Base-by-base conservation (phyloP, 805 yeast genomes). In the Scheffersomyces stipitis region DNA sequence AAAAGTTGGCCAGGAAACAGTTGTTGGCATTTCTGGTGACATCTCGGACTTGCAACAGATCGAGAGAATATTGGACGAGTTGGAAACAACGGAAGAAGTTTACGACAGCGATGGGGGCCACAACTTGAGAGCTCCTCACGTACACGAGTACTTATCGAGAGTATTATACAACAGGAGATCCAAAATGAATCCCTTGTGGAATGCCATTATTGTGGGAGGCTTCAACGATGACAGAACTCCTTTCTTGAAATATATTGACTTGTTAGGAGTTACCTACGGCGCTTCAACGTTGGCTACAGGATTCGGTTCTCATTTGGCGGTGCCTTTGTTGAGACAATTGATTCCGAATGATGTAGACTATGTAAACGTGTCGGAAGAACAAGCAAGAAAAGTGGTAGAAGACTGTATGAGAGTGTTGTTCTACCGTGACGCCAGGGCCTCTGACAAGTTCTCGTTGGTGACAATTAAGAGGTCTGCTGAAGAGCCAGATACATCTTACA, bases 111-210 rank as follows among this genome's bases (percentile, higher is more conserved):
- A 58, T 73, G 80, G 69, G 28, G 71, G 69, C 10, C 77, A 47
- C 62, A 57, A 64, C 31, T 64, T 93, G 58, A 76, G 83, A 45
- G 96, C 98, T n/a, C 78, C 86, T 14, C 86, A 88, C 52, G 80
- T 93, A 29, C 95, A 87, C 62, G 91, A 86, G 58, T 93, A 89
- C 61, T 70, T 93, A 48, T 80, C 91, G 32, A 79, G 84, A 41
- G 83, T 91, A 30, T 72, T 91, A 73, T 93, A 93, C 66, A 71
- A 76, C 47, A 82, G 98, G 64, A 79, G 99, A 64, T 76, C 85
- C 36, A 89, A 93, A 64, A 83, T 93, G 91, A 80, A 93, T 60
- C 99, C 99, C 16, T 73, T 89, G 46, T 93, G 98, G 98, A 93
- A 93, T 64, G 84, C 98, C 1, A 67, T 86, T 26, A 72, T 93